These are phyloP conservation scores for Basipetospora chlamydospora DNA, from an alignment of 2,329 filamentous ascomycete genomes.

Conservation along the genomic window DNA sequence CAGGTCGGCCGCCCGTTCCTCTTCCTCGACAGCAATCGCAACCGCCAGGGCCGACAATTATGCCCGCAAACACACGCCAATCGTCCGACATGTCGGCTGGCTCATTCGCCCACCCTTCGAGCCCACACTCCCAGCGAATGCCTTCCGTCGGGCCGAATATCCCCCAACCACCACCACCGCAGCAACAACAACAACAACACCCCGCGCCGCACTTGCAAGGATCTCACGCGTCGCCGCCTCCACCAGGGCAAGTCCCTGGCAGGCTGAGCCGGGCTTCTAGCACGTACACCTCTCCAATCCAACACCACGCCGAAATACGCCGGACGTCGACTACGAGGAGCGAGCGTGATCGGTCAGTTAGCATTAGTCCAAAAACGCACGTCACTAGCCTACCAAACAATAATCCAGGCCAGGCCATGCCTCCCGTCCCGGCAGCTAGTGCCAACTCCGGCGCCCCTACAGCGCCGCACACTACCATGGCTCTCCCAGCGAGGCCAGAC, in stretches of 20 bases:
- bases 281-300: slow-evolving; percentile 31
- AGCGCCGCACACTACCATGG: too few relatives aligned
- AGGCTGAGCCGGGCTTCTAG: slow-evolving; percentile 23
- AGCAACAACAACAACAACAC: slow-evolving; percentile 20
- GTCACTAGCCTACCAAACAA: slow-evolving; percentile 36
- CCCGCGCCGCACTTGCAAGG: too few relatives aligned
- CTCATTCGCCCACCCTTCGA: slow-evolving; percentile 28
- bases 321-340: slow-evolving; percentile 38
- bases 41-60: background rate
- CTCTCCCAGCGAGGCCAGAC: background rate
- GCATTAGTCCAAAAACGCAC: slow-evolving; percentile 66
- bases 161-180: slow-evolving; percentile 19
- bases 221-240: slow-evolving; percentile 16
- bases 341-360: slow-evolving; percentile 56
- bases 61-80: slow-evolving; percentile 4
- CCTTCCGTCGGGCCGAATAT: slow-evolving; percentile 15
- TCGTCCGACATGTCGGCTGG: slow-evolving; percentile 4
- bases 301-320: slow-evolving; percentile 24
- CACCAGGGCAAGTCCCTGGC: slow-evolving; percentile 3
- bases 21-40: slow-evolving; percentile 6
- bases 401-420: slow-evolving; percentile 14
- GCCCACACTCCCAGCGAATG: slow-evolving; percentile 43
- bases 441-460: too few relatives aligned
- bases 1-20: slow-evolving; percentile 6
- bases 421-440: slow-evolving; percentile 1